Evolutionary conservation across 768 basidiomycete species (phyloP).

Genomic region (Lactifluus piperatus): DNA sequence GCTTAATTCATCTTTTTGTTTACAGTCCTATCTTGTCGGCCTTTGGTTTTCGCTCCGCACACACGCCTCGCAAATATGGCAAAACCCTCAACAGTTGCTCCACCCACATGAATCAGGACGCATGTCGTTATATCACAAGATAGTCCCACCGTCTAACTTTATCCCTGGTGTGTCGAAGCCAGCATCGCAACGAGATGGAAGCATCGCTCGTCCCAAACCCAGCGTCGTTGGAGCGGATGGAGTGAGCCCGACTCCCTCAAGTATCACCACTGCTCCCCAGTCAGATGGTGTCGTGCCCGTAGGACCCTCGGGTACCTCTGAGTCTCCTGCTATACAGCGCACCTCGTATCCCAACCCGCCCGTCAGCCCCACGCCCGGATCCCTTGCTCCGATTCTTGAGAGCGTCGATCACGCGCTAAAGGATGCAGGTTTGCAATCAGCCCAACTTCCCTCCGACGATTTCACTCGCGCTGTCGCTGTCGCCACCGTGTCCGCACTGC

Average conservation of each 20-base stretch:
- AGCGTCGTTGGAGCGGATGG: conserved; percentile 31
- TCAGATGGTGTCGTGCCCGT: neutral
- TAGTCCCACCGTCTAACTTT: conserved; percentile 32
- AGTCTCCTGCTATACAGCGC: conserved; percentile 25
- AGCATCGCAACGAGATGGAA: conserved; percentile 2
- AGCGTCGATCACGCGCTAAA: conserved; percentile 74
- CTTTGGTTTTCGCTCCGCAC: conserved; percentile 98
- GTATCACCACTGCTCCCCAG: neutral
- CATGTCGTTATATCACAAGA: conserved; percentile 56
- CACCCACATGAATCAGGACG: conserved; percentile 42
- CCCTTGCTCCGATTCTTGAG: conserved; percentile 60
- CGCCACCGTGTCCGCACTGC: conserved; percentile 83
- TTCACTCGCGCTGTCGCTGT: conserved; percentile 91
- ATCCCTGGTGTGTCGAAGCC: conserved; percentile 22
- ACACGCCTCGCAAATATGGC: conserved; percentile 98
- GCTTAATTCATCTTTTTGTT: conserved; percentile 4
- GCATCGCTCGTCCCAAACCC: conserved; percentile 36
- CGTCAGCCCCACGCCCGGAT: conserved; percentile 27
- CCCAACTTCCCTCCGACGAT: conserved; percentile 70
- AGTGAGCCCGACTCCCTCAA: neutral
- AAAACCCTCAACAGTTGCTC: conserved; percentile 84
- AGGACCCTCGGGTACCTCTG: neutral
- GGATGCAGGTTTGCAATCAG: conserved; percentile 38
- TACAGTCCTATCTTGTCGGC: conserved; percentile 92
- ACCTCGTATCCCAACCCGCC: conserved; percentile 46